Percentiles rank a stretch among this genome's conserved stretches.
These are phyloP conservation scores for Pascua sp. DNA, from an alignment of 1,284 basidiomycete species.

Conservation along the genomic window DNA sequence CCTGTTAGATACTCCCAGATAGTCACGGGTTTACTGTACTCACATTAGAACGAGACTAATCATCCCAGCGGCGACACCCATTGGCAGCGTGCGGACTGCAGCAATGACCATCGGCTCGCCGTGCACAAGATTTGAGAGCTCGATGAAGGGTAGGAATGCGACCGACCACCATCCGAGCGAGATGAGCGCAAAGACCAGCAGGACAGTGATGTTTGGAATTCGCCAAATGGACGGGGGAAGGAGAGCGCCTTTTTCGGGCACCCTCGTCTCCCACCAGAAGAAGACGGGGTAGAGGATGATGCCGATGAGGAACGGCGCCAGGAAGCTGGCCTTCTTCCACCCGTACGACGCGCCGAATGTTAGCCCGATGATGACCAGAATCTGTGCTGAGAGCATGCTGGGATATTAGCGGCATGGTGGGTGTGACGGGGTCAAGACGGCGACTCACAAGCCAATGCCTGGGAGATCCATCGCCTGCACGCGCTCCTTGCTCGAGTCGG, in stretches of 20 bases:
- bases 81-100: constrained; percentile 24
- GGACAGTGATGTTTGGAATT: constrained; percentile 32
- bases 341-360: constrained; percentile 28
- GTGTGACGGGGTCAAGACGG: neutral
- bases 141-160: constrained; percentile 23
- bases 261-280: constrained; percentile 31
- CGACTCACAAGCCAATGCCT: neutral
- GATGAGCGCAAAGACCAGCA: constrained; percentile 25
- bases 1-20: too few relatives aligned
- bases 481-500: constrained; percentile 13
- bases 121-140: constrained; percentile 16
- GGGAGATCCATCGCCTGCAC: constrained; percentile 1
- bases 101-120: constrained; percentile 24
- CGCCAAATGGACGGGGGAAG: constrained; percentile 33
- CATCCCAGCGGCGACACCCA: constrained; percentile 20
- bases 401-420: too few relatives aligned
- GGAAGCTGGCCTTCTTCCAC: constrained; percentile 23
- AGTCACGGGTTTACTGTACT: too few relatives aligned
- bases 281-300: constrained; percentile 23
- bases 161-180: constrained; percentile 26
- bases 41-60: constrained; percentile 13
- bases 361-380: constrained; percentile 30
- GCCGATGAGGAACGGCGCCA: constrained; percentile 25
- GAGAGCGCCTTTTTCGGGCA: constrained; percentile 25
- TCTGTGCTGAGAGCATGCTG: constrained; percentile 18